phyloP scores from a whole-genome alignment of 495 filamentous ascomycete genomes.

The Achaetomiella virescens region DNA sequence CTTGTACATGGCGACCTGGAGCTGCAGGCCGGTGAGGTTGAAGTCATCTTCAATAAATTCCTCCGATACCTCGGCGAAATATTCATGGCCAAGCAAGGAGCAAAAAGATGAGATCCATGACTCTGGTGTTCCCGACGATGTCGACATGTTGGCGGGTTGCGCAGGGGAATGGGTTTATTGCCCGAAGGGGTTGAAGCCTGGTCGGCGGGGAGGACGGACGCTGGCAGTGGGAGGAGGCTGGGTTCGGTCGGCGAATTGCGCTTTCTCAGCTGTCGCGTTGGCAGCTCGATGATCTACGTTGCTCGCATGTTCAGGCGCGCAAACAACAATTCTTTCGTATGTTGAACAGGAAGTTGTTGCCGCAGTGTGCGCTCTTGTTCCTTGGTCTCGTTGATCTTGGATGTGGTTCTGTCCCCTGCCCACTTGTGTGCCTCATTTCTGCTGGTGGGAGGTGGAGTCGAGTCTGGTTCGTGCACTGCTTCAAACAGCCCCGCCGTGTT shows the following conservation, averaged over 20 bases:
- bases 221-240: constrained; percentile 1
- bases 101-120: constrained; percentile 98
- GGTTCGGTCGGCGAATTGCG: neutral
- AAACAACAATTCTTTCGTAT: neutral
- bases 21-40: constrained; percentile 91
- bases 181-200: neutral
- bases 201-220: neutral
- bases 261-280: constrained; percentile 19
- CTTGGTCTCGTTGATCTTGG: neutral
- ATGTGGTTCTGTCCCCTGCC: neutral
- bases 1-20: constrained; percentile 97
- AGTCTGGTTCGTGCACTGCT: too few species aligned
- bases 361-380: neutral
- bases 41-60: constrained; percentile 99
- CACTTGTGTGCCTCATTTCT: neutral
- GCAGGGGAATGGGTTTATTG: neutral
- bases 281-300: constrained; percentile 20
- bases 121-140: constrained; percentile 79
- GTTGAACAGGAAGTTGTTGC: neutral
- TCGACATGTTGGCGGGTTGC: constrained; percentile 40
- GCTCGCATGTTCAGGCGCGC: constrained; percentile 23
- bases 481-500: too few species aligned
- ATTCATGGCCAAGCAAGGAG: constrained; percentile 90
- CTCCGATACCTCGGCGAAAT: constrained; percentile 97
- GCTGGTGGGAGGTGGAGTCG: too few species aligned